Evolutionary conservation across 768 basidiomycete species (phyloP), one percentile per base, ranked within the genome.

Genomic region (Sarcodon aspratus): DNA sequence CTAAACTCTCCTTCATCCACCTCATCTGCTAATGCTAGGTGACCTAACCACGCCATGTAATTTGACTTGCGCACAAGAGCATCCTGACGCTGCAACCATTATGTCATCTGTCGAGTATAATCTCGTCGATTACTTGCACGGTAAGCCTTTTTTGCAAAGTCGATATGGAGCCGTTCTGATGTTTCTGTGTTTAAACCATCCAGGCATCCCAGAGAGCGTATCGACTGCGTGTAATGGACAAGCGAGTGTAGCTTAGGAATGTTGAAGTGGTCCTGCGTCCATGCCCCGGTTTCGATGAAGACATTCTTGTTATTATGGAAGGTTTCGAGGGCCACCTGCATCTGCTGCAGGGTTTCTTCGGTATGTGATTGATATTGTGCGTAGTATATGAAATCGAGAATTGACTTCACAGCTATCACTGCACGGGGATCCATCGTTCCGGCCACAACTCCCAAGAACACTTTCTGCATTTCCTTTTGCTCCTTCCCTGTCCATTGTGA

Each of bases 221-320:
- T 59, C 0, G 49, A 51, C 0, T 21, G 15, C 7, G 9, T 10
- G 31, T 59, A 59, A 33, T 64, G 63, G 0, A 50, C 35, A 1
- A 57, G 51, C 5, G 46, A 36, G 33, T 60, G 57, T 0, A 61
- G 38, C 45, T 63, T 64, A 0, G 58, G 60, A 1, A 63, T 31
- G 6, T 56, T 48, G 52, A 63, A 60, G 18, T 59, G 10, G 5
- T 60, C 36, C 0, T 59, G 61, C n/a, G 66, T 61, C n/a, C n/a
- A n/a, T n/a, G n/a, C n/a, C 1, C 65, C 63, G 9, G 67, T 52
- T 10, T 59, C 54, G 15, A 69, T 36, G 50, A 73, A 71, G 1
- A 68, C 55, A 7, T 50, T 38, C 47, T 71, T 73, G 55, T 67
- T 55, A 2, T 49, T 36, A 51, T 75, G 65, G 53, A 74, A 74